These are phyloP conservation scores for Astragalus glycyphyllos DNA, from an alignment of 306 rosid genomes.

Conservation along the genomic window DNA sequence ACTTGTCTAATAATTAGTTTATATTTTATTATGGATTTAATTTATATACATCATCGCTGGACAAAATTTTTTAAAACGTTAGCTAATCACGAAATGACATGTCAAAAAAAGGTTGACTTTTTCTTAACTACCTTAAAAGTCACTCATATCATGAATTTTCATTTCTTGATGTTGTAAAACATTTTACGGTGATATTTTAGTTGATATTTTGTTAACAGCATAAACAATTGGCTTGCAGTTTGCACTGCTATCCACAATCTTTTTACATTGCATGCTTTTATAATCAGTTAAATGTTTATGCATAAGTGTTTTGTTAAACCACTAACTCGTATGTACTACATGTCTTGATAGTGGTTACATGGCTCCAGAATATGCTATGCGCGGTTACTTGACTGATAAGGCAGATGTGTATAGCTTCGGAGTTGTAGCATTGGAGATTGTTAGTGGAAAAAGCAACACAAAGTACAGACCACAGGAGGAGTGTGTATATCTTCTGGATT, in stretches of 20 bases:
- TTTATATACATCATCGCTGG: no score
- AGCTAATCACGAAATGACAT: no score
- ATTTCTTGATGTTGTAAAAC: no score
- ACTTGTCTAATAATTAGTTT: neutral
- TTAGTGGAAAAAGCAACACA: slow-evolving; percentile 77
- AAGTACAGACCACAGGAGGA: slow-evolving; percentile 65
- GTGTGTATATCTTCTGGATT: slow-evolving; percentile 79
- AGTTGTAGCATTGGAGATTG: slow-evolving; percentile 71
- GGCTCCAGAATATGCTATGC: slow-evolving; percentile 89
- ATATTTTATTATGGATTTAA: slow-evolving; percentile 6
- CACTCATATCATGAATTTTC: no score
- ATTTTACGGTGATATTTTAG: no score
- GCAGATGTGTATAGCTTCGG: slow-evolving; percentile 83
- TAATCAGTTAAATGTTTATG: neutral
- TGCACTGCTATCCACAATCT: no score
- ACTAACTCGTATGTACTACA: slow-evolving; percentile 37
- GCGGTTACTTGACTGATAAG: slow-evolving; percentile 74
- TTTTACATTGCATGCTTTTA: no score
- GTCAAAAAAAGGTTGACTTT: no score
- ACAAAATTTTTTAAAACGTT: no score
- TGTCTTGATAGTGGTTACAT: slow-evolving; percentile 66
- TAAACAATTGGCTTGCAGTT: no score
- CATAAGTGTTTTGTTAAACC: slow-evolving; percentile 12
- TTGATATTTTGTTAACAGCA: no score
- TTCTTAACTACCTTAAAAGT: no score